Percentiles rank a stretch among this genome's conserved stretches.
Conservation (phyloP, 2,329 filamentous ascomycete genomes). For the Diaporthe sp. region DNA sequence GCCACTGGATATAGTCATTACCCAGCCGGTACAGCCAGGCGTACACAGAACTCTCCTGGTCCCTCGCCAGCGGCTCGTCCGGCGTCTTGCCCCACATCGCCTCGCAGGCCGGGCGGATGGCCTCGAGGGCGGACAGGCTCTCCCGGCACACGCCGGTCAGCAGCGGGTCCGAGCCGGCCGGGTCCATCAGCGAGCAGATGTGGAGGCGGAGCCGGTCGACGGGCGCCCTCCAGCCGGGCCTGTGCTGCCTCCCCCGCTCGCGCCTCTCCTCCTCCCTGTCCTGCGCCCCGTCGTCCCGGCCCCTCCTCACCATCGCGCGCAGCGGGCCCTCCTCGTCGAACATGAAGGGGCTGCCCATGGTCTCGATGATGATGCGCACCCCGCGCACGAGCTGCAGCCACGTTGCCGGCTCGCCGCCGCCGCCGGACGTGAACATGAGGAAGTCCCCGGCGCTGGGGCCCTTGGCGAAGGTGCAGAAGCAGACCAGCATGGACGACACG, state of each 20-base stretch:
- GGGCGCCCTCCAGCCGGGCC: constrained; percentile 12
- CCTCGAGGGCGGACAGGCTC: constrained; percentile 8
- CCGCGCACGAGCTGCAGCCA: constrained; percentile 42
- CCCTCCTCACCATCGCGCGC: neutral
- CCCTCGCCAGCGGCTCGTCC: constrained; percentile 5
- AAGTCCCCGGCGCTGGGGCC: constrained; percentile 35
- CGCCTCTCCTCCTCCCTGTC: neutral
- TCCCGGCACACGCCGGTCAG: neutral
- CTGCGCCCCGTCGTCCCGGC: no score
- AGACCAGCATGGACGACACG: constrained; percentile 44
- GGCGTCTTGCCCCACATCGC: constrained; percentile 10
- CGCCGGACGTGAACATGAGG: constrained; percentile 37
- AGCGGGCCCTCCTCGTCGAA: neutral
- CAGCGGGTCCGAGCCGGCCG: neutral
- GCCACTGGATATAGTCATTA: neutral
- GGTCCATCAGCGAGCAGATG: neutral
- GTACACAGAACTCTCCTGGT: neutral
- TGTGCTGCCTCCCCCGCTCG: neutral
- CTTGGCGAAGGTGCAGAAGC: constrained; percentile 38
- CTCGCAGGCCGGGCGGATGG: neutral
- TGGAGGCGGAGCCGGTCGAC: neutral
- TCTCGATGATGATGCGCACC: constrained; percentile 43
- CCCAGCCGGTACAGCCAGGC: constrained; percentile 15
- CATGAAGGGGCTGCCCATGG: constrained; percentile 35
- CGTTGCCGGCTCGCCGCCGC: constrained; percentile 32